phyloP scores from a whole-genome alignment of 2,329 filamentous ascomycete species.

The Fusarium tanahbumbuense region DNA sequence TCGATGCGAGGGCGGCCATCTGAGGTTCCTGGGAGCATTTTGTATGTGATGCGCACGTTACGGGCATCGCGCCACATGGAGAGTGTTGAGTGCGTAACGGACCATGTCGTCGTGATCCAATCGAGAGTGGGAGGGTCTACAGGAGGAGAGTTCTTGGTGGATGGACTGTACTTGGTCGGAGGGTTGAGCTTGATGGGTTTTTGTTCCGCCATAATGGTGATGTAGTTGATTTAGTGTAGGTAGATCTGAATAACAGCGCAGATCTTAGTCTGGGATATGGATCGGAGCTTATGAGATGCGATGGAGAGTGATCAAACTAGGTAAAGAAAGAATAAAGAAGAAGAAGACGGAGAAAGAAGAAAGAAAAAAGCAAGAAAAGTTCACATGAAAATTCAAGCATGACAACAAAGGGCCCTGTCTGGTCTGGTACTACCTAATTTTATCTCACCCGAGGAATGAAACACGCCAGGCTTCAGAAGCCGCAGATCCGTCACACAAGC shows the following conservation, averaged over 20 bases:
- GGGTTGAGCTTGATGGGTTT: slow-evolving; percentile 45
- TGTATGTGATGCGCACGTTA: slow-evolving; percentile 85
- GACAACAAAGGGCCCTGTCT: slow-evolving; percentile 2
- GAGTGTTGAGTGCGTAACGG: slow-evolving; percentile 80
- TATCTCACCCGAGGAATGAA: slow-evolving; percentile 28
- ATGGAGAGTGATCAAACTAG: not conserved
- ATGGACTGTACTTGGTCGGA: slow-evolving; percentile 63
- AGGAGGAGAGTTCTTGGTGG: slow-evolving; percentile 42
- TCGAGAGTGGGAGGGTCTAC: slow-evolving; percentile 61
- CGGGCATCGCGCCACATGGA: slow-evolving; percentile 83
- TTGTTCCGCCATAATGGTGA: slow-evolving; percentile 33
- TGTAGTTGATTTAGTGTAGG: not conserved
- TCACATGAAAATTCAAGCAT: slow-evolving; percentile 8
- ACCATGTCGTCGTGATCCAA: slow-evolving; percentile 76
- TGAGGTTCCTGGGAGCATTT: slow-evolving; percentile 56
- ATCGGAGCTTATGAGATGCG: not conserved
- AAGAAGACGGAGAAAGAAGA: slow-evolving; percentile 1
- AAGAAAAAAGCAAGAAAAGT: not conserved
- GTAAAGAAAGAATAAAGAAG: not conserved
- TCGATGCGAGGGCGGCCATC: slow-evolving; percentile 66
- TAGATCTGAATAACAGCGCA: not conserved
- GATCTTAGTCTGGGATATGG: not conserved
- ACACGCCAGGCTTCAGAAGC: slow-evolving; percentile 29
- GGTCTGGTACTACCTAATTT: slow-evolving; percentile 27
- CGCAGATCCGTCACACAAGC: slow-evolving; percentile 17